Percentiles rank a stretch among this genome's conserved stretches.
These are phyloP conservation scores for Mycena amicta DNA, from an alignment of 768 basidiomycete genomes.

Conservation along the genomic window DNA sequence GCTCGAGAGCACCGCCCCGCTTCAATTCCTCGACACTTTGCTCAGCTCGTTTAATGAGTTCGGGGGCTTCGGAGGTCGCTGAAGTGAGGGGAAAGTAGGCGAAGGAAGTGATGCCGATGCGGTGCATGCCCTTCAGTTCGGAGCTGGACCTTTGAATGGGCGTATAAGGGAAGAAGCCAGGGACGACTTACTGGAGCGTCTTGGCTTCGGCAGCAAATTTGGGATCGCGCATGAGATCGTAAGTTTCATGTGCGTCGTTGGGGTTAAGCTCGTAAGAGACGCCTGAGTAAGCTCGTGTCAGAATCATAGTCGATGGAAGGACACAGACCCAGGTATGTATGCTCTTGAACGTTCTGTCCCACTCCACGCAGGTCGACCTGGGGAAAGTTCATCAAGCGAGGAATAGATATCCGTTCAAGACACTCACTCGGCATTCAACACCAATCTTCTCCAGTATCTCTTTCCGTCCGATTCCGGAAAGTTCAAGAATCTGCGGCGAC, in stretches of 20 bases:
- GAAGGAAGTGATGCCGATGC: conserved; percentile 29
- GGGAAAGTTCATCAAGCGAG: not conserved
- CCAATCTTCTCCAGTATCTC: conserved; percentile 41
- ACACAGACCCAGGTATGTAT: conserved; percentile 21
- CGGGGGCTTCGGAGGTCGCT: conserved; percentile 20
- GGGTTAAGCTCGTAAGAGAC: conserved; percentile 2
- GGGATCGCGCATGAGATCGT: conserved; percentile 15
- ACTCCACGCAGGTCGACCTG: conserved; percentile 40
- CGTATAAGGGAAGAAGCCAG: not conserved
- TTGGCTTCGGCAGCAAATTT: conserved; percentile 6
- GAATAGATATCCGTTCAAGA: not conserved
- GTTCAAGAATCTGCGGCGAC: conserved; percentile 55
- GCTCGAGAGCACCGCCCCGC: conserved; percentile 16
- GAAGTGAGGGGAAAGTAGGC: conserved; percentile 30
- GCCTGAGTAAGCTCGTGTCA: not conserved
- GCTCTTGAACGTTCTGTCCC: conserved; percentile 52
- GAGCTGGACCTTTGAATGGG: conserved; percentile 23
- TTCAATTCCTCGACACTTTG: conserved; percentile 28
- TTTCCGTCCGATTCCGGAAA: conserved; percentile 57
- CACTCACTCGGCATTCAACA: conserved; percentile 32
- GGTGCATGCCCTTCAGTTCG: conserved; percentile 28
- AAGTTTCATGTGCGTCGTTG: conserved; percentile 8
- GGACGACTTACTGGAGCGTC: conserved; percentile 23
- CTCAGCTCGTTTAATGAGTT: conserved; percentile 24
- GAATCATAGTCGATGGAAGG: conserved; percentile 5